Evolutionary conservation across 495 filamentous ascomycete species (phyloP).

Genomic region (Xylaria curta): DNA sequence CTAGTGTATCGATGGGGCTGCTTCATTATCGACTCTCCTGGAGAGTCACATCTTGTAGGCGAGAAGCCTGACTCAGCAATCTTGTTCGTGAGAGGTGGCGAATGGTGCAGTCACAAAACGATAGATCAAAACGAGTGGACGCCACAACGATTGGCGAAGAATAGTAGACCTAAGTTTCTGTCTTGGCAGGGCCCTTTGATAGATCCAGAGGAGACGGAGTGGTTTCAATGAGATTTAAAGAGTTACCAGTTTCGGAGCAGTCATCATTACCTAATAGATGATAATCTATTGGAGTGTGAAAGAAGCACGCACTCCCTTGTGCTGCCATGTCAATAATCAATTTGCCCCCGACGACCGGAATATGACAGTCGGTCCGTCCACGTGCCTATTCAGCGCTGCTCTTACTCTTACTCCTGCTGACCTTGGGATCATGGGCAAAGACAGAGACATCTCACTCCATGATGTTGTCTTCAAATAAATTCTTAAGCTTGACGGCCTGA

Average conservation of each 20-base stretch:
- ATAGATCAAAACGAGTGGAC: neutral
- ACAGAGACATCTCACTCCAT: neutral
- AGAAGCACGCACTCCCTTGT: neutral
- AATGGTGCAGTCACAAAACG: neutral
- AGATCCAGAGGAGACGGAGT: conserved; percentile 13
- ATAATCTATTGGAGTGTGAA: neutral
- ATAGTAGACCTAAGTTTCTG: conserved; percentile 8
- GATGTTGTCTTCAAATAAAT: neutral
- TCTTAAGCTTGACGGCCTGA: neutral
- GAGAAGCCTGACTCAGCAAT: conserved; percentile 7
- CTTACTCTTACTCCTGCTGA: too few species aligned
- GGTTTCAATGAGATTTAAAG: neutral
- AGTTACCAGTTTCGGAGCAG: neutral
- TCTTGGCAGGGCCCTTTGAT: conserved; percentile 19
- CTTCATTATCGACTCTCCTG: conserved; percentile 4
- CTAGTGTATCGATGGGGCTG: conserved; percentile 17
- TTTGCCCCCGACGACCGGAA: neutral
- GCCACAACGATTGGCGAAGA: conserved; percentile 8
- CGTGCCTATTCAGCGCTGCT: too few species aligned
- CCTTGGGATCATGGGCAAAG: neutral
- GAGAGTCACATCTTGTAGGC: conserved; percentile 6
- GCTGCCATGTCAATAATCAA: neutral
- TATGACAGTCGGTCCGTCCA: neutral
- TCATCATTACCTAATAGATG: neutral
- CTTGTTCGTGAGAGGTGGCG: conserved; percentile 15